Percentiles rank a stretch among this genome's conserved stretches.
phyloP scores from a whole-genome alignment of 2,329 filamentous ascomycete genomes.

The Fusarium sp. region DNA sequence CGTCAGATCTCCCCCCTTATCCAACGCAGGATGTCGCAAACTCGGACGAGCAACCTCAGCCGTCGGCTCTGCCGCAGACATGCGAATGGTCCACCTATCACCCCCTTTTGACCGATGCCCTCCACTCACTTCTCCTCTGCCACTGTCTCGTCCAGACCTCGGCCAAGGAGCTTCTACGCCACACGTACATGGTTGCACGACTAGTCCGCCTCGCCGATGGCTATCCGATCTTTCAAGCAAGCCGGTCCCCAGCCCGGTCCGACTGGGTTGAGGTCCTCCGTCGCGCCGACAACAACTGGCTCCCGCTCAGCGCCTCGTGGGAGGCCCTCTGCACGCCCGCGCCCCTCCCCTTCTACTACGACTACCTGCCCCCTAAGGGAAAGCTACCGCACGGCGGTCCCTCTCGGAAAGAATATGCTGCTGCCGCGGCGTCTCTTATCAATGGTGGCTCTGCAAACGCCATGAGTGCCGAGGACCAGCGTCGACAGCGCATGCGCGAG shows the following conservation, averaged over 20 bases:
- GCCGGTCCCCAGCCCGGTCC: slow-evolving; percentile 75
- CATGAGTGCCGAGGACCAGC: slow-evolving; percentile 58
- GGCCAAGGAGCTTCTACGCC: slow-evolving; percentile 78
- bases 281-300: slow-evolving; percentile 73
- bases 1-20: slow-evolving; percentile 73
- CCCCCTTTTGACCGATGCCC: slow-evolving; percentile 79
- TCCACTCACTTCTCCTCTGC: slow-evolving; percentile 81
- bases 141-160: slow-evolving; percentile 85
- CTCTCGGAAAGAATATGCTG: slow-evolving; percentile 20
- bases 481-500: slow-evolving; percentile 68
- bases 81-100: slow-evolving; percentile 72
- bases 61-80: slow-evolving; percentile 48
- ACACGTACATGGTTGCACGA: slow-evolving; percentile 84
- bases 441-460: slow-evolving; percentile 41
- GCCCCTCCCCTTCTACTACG: slow-evolving; percentile 57
- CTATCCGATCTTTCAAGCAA: slow-evolving; percentile 81
- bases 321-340: slow-evolving; percentile 74
- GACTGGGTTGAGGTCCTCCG: slow-evolving; percentile 85
- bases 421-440: slow-evolving; percentile 41
- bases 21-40: slow-evolving; percentile 59
- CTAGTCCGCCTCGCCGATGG: slow-evolving; percentile 79
- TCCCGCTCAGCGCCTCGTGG: slow-evolving; percentile 73
- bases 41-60: slow-evolving; percentile 39
- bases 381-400: slow-evolving; percentile 4
- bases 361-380: slow-evolving; percentile 4